Evolutionary conservation across 1,284 basidiomycete genomes (phyloP).

Genomic region (Apiotrichum gamsii): DNA sequence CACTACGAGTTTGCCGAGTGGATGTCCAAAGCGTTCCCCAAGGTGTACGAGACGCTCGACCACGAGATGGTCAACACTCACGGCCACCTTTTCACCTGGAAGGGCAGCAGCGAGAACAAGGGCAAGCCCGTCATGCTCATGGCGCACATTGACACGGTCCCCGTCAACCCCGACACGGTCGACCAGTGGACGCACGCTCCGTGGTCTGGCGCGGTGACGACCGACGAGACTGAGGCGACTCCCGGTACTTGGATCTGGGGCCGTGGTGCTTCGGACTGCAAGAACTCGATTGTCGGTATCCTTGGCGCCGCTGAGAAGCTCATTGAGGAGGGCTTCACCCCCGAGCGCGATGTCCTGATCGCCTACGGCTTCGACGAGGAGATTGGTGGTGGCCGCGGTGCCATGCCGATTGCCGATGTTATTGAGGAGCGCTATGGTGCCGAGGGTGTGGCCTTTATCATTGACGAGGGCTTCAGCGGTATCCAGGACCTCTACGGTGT

Average conservation of each 20-base stretch:
- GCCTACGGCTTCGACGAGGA: constrained; percentile 55
- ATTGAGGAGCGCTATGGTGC: constrained; percentile 46
- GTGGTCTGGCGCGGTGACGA: constrained; percentile 50
- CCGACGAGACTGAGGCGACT: constrained; percentile 32
- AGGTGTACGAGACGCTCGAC: constrained; percentile 33
- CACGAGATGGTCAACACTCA: constrained; percentile 48
- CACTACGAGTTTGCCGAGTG: constrained; percentile 43
- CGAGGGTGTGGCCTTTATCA: constrained; percentile 46
- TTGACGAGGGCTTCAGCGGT: constrained; percentile 51
- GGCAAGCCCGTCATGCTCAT: constrained; percentile 49
- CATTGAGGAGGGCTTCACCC: constrained; percentile 48
- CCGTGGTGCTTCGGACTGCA: constrained; percentile 50
- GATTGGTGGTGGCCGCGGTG: constrained; percentile 46
- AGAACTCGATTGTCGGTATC: constrained; percentile 50
- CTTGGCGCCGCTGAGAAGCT: constrained; percentile 51
- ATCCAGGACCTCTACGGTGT: constrained; percentile 38
- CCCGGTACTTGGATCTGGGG: constrained; percentile 53
- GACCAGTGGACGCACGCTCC: constrained; percentile 52
- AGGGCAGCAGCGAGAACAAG: constrained; percentile 34
- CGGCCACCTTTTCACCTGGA: constrained; percentile 45
- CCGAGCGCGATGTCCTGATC: constrained; percentile 49
- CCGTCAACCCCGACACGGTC: constrained; percentile 50
- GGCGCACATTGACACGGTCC: constrained; percentile 52
- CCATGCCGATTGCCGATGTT: constrained; percentile 32
- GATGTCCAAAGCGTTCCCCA: constrained; percentile 45